Base-by-base conservation (phyloP, 306 rosid species). In the Betula pendula region DNA sequence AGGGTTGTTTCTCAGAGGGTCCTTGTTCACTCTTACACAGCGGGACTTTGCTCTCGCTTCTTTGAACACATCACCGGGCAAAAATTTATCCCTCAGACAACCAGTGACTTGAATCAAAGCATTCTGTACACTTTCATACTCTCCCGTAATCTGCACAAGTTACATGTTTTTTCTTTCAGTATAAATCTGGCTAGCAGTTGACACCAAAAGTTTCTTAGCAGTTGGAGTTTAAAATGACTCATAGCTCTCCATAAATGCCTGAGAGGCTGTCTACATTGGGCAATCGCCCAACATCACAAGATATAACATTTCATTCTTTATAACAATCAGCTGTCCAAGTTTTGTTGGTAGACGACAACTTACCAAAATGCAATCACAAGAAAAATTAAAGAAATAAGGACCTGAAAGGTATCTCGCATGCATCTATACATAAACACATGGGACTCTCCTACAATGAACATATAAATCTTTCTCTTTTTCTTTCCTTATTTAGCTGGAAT, bases 141-240 rank as follows among this genome's bases (percentile, higher is more conserved):
- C 85, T 65, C 93, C 91, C 59, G 83, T 81, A 22, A 89, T 89
- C 91, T 89, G 91, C 87, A 77, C 38, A 49, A 70, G 80, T 79
- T 48, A 22, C 65, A 50, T 17, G 31, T 71, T n/a, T 27, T 27
- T 75, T 63, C 73, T 82, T 71, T 74, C 66, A 72, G 49, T 53
- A 72, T 74, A 60, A 76, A 77, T 68, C 74, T 68, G 68, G 76
- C 70, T 6, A 60, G 77, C 22, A 71, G 48, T 68, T 33, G 35
- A 48, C 66, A 72, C 75, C 44, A 62, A 24, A 81, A 68, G 80
- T 75, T 62, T 75, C 14, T 35, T 31, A 35, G 9, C 14, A 16
- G 73, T 56, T 65, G 67, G 40, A 71, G 75, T 38, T 40, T 60
- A 43, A 40, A 73, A n/a, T 48, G 77, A 72, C 45, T 35, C 24